Percentiles rank a stretch among this genome's conserved stretches.
These are phyloP conservation scores for Vachellia pachyceras DNA, from an alignment of 306 rosid species.

Conservation along the genomic window DNA sequence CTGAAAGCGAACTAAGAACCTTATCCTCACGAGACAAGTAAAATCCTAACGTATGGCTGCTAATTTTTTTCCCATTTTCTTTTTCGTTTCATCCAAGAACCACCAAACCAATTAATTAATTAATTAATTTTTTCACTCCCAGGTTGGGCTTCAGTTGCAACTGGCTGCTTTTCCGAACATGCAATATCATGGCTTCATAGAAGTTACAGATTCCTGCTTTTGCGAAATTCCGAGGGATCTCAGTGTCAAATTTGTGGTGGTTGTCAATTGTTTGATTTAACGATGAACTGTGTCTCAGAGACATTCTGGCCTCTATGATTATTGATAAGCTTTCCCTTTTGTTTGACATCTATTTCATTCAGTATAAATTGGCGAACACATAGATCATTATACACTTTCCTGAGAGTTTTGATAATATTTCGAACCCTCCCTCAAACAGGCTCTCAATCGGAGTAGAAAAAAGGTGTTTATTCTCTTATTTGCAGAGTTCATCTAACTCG, in stretches of 20 bases:
- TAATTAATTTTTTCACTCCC: neutral
- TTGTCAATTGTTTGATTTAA: neutral
- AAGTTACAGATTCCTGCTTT: conserved; percentile 20
- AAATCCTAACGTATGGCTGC: neutral
- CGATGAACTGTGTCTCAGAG: neutral
- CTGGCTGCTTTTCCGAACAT: conserved; percentile 10
- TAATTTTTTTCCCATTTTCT: neutral
- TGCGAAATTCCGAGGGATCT: conserved; percentile 1
- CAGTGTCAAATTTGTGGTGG: neutral
- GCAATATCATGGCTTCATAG: conserved; percentile 2
- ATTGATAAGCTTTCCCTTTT: neutral
- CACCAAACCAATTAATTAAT: neutral
- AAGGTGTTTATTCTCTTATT: neutral
- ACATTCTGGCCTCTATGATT: neutral
- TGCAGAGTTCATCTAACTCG: conserved; percentile 3
- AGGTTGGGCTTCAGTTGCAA: conserved; percentile 18
- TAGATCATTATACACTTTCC: conserved; percentile 10
- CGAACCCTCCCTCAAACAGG: neutral
- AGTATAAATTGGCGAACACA: neutral
- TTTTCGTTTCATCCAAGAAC: neutral
- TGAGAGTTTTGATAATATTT: neutral
- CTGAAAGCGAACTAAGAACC: neutral
- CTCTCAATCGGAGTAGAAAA: neutral
- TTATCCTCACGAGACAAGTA: neutral
- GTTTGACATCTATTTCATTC: neutral